A percentile compares a stretch with the other conserved stretches of the same genome.
These are phyloP conservation scores for Candida labiduridarum DNA, from an alignment of 1,139 yeast species.

Conservation along the genomic window DNA sequence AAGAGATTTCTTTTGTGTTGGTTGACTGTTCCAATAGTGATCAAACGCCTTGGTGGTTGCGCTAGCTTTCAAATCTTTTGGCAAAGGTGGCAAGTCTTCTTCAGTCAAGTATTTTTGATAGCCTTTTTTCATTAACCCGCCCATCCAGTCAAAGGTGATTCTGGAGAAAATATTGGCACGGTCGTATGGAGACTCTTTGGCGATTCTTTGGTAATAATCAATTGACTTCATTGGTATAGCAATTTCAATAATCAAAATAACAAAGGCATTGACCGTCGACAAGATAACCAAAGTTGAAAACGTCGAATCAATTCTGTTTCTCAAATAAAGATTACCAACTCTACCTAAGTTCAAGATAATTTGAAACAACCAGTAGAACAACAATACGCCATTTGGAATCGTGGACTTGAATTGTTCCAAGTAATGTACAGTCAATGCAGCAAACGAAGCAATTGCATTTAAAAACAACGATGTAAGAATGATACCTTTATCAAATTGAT, in stretches of 20 bases:
- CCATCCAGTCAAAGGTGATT: constrained; percentile 90
- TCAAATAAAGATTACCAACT: constrained; percentile 49
- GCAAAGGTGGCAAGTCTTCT: constrained; percentile 80
- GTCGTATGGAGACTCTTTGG: constrained; percentile 64
- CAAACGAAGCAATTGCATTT: constrained; percentile 44
- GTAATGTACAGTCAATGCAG: constrained; percentile 63
- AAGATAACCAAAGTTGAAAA: constrained; percentile 50
- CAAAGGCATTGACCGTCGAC: constrained; percentile 48
- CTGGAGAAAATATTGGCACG: constrained; percentile 79
- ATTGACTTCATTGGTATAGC: constrained; percentile 43
- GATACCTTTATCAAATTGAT: constrained; percentile 34
- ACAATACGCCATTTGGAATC: constrained; percentile 68
- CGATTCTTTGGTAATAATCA: constrained; percentile 40
- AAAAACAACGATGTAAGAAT: constrained; percentile 43
- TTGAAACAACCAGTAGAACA: constrained; percentile 77
- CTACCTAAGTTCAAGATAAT: constrained; percentile 41
- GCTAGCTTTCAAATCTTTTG: constrained; percentile 60
- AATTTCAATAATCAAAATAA: constrained; percentile 58
- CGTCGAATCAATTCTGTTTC: constrained; percentile 38
- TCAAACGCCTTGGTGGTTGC: constrained; percentile 53
- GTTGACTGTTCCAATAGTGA: constrained; percentile 59
- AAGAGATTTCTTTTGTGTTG: constrained; percentile 60
- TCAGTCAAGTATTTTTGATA: constrained; percentile 72
- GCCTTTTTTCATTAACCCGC: constrained; percentile 85
- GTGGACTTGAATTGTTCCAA: constrained; percentile 68